Evolutionary conservation across 805 yeast species (phyloP).

Genomic region (Starmera caribaea): DNA sequence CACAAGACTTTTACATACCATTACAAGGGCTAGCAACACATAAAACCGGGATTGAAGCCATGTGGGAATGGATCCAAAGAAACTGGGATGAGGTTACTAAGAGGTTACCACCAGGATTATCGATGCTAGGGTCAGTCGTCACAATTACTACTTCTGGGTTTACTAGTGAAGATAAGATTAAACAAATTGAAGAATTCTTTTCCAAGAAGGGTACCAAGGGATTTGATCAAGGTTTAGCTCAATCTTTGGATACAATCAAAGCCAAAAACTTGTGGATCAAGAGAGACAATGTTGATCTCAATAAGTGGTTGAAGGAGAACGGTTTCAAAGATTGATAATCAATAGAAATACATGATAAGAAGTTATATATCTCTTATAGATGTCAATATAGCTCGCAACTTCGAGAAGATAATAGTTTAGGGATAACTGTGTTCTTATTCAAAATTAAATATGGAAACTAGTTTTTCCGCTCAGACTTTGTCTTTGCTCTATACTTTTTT

Average conservation of each 20-base stretch:
- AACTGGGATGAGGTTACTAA: slow-evolving; percentile 67
- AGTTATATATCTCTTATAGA: too few relatives aligned
- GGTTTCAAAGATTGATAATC: slow-evolving; percentile 9
- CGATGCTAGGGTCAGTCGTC: slow-evolving; percentile 74
- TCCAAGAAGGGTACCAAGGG: slow-evolving; percentile 48
- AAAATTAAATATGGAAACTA: too few relatives aligned
- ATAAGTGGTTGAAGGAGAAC: slow-evolving; percentile 36
- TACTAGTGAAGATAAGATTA: slow-evolving; percentile 43
- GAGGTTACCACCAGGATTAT: slow-evolving; percentile 69
- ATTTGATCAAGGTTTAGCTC: slow-evolving; percentile 55
- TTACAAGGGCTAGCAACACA: slow-evolving; percentile 62
- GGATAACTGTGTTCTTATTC: too few relatives aligned
- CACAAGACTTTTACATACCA: slow-evolving; percentile 73
- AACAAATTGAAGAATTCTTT: slow-evolving; percentile 42
- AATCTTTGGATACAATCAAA: slow-evolving; percentile 49
- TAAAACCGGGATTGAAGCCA: slow-evolving; percentile 52
- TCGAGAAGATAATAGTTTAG: too few relatives aligned
- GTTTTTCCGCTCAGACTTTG: too few relatives aligned
- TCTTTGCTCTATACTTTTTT: too few relatives aligned
- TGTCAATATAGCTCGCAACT: too few relatives aligned
- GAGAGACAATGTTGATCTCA: slow-evolving; percentile 42
- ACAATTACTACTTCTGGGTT: slow-evolving; percentile 50
- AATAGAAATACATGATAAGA: too few relatives aligned
- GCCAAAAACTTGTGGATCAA: slow-evolving; percentile 49
- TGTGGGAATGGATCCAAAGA: slow-evolving; percentile 63